Evolutionary conservation across 805 yeast species (phyloP), one percentile per base, ranked within the genome.

Genomic region (Aciculoconidium aculeatum): DNA sequence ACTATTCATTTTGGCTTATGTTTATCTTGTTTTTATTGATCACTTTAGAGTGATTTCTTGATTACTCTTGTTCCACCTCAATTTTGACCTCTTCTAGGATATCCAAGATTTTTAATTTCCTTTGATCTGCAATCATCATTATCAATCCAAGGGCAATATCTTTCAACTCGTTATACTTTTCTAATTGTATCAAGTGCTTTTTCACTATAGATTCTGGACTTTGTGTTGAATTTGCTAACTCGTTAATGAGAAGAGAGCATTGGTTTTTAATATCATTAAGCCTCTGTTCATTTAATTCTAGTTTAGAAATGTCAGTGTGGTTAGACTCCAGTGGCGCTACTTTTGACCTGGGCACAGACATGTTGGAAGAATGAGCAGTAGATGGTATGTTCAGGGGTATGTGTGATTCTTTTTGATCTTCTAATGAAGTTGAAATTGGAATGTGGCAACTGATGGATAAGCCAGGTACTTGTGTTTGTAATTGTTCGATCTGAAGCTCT

Each of bases 131-230:
- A 17, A 80, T 75, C 59, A 76, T 49, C 22, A 71, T 68, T 7
- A 76, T 67, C 36, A 80, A 47, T 5, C 70, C 65, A 30, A 77
- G 44, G 0, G 84, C 82, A 2, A 67, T 61, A 44, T 80, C 87
- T 42, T 72, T 69, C 14, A 80, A 51, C 36, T 77, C 84, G 42
- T 80, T 76, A 50, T 79, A 80, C 31, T 59, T 53, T 37, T 75
- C 73, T 21, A 80, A 51, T 29, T 63, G 61, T 15, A 49, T 45
- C 14, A 80, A 74, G 39, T 80, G 85, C 15, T 48, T 44, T 23
- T 62, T 58, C n/a, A 71, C 67, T 1, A 77, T 56, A 1, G 45
- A 51, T 22, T 64, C 67, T 1, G 77, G 70, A 31, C 64, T 59
- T 15, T 52, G 50, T n/a, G 46, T 42, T 7, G 47, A 36, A 15